Conservation (phyloP, 805 yeast genomes). For the Cyberlindnera amylophila region DNA sequence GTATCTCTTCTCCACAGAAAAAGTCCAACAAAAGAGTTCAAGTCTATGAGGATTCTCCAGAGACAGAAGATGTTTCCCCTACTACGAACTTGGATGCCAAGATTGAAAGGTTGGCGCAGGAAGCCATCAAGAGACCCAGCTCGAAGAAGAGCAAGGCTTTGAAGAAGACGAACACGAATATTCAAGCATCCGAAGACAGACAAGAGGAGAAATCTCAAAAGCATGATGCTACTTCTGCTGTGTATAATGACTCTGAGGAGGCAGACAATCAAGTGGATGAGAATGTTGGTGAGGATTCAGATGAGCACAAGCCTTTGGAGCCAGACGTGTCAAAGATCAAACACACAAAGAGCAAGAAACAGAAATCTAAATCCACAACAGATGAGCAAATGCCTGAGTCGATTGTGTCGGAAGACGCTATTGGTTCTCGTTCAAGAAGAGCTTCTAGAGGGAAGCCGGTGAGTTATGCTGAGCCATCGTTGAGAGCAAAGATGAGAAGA, state of each 20-base stretch:
- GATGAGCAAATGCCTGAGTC: conserved; percentile 40
- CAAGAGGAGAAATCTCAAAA: not conserved
- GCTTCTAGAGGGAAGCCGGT: conserved; percentile 51
- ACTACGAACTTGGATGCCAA: conserved; percentile 8
- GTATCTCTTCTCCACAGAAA: conserved; percentile 16
- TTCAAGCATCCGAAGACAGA: not conserved
- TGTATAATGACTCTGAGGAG: not conserved
- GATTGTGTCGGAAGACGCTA: conserved; percentile 16
- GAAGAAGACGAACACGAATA: not conserved
- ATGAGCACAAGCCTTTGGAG: conserved; percentile 21
- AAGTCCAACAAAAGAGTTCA: conserved; percentile 10
- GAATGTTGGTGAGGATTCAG: conserved; percentile 17
- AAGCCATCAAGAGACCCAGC: conserved; percentile 11
- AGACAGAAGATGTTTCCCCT: conserved; percentile 1
- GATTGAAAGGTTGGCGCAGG: conserved; percentile 19
- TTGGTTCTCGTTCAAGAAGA: conserved; percentile 36
- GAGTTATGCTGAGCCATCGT: conserved; percentile 64
- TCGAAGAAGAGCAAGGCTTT: not conserved
- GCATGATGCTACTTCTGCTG: not conserved
- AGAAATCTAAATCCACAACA: conserved; percentile 27
- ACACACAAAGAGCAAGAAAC: conserved; percentile 29
- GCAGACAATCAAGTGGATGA: not conserved
- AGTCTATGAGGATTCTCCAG: conserved; percentile 25
- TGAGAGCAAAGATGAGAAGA: conserved; percentile 67
- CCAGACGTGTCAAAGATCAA: conserved; percentile 23